A percentile compares a stretch with the other conserved stretches of the same genome.
Conservation (phyloP, 164 flowering plant genomes). For the Chimonanthus praecox region DNA sequence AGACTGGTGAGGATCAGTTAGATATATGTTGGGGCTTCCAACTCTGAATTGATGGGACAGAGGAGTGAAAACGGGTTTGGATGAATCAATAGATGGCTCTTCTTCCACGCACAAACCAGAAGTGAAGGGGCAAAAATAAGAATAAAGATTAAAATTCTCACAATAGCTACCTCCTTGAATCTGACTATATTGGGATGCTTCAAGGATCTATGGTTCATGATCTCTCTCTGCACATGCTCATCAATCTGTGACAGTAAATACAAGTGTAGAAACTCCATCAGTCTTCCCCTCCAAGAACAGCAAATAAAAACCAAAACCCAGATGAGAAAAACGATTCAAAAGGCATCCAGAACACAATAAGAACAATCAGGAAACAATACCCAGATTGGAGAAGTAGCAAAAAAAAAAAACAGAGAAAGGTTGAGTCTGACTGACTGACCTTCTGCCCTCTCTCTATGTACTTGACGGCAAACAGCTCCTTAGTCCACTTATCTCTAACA, state of each 20-base stretch:
- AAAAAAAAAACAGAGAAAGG: neutral
- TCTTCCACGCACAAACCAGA: neutral
- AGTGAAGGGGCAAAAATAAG: neutral
- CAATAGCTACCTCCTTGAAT: constrained; percentile 58
- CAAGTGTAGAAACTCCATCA: neutral
- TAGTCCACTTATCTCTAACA: constrained; percentile 46
- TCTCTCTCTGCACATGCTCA: constrained; percentile 80
- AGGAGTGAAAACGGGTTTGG: neutral
- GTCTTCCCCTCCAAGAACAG: neutral
- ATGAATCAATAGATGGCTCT: neutral
- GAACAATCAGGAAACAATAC: neutral
- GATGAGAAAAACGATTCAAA: neutral
- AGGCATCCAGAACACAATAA: neutral
- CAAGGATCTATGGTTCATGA: constrained; percentile 76
- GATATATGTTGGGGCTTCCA: too few species aligned
- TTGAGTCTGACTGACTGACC: constrained; percentile 25
- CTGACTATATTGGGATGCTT: constrained; percentile 68
- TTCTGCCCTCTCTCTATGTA: constrained; percentile 69
- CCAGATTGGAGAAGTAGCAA: neutral
- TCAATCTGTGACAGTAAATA: constrained; percentile 45
- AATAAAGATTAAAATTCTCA: neutral
- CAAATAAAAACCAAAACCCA: constrained; percentile 9
- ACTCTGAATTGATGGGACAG: neutral
- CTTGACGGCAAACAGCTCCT: constrained; percentile 62
- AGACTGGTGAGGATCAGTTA: too few species aligned